A percentile compares a stretch with the other conserved stretches of the same genome.
Conservation (phyloP, 2,329 filamentous ascomycete species). For the Alternaria angustiovoidea region DNA sequence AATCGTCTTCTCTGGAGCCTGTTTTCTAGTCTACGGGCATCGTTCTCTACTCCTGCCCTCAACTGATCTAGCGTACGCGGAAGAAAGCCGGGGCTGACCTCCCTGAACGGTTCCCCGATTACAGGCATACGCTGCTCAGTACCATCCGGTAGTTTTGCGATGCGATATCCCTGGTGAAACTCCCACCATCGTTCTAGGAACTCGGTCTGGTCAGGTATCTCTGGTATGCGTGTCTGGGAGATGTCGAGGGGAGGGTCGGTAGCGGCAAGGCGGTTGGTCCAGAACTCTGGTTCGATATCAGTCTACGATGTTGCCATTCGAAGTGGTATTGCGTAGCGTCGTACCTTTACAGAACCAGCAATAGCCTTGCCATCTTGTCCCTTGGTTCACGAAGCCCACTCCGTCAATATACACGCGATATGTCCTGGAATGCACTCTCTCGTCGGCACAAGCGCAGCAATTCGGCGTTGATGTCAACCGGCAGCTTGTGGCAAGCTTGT, state of each 20-base stretch:
- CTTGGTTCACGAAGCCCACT: constrained; percentile 58
- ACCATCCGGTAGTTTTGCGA: constrained; percentile 52
- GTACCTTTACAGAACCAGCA: constrained; percentile 61
- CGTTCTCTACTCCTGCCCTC: constrained; percentile 41
- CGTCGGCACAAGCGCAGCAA: constrained; percentile 54
- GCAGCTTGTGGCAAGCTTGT: constrained; percentile 55
- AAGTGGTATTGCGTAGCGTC: too few species aligned
- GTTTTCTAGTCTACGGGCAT: constrained; percentile 42
- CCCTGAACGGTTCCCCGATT: constrained; percentile 56
- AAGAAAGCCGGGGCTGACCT: constrained; percentile 57
- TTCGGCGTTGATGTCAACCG: constrained; percentile 51
- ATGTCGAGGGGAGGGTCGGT: constrained; percentile 53
- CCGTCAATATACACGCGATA: constrained; percentile 61
- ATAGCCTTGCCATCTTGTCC: constrained; percentile 60
- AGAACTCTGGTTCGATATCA: constrained; percentile 52
- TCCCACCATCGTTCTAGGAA: constrained; percentile 60
- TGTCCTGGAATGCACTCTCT: constrained; percentile 51
- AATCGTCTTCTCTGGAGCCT: constrained; percentile 32
- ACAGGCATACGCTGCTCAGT: constrained; percentile 56
- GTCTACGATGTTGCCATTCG: background rate
- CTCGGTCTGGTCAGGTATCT: constrained; percentile 56
- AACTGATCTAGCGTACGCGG: constrained; percentile 58
- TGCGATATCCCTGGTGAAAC: constrained; percentile 58
- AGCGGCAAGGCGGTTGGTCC: constrained; percentile 55
- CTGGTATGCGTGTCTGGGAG: constrained; percentile 56